These are phyloP conservation scores for Catenaria anguillulae DNA, from an alignment of 371 early-diverging fungal genomes.

Conservation along the genomic window DNA sequence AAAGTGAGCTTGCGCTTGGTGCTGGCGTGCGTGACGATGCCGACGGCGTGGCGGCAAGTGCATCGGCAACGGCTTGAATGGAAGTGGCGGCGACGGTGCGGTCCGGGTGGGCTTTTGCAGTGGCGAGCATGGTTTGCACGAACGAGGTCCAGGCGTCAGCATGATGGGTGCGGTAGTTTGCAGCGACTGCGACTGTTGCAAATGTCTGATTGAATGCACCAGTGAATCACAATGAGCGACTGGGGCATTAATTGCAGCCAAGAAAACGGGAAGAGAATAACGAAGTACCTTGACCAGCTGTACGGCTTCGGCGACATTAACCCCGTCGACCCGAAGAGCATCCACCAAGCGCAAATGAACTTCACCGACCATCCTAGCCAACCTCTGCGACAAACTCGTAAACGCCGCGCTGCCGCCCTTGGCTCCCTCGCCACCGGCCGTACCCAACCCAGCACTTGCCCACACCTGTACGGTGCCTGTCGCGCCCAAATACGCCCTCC, in stretches of 20 bases:
- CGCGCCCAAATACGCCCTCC: not conserved
- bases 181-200: not conserved
- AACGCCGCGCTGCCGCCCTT: not conserved
- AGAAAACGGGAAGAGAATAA: too few relatives aligned
- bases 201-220: not conserved
- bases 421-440: not conserved
- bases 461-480: not conserved
- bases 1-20: too few relatives aligned
- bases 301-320: not conserved
- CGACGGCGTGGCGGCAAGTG: too few relatives aligned
- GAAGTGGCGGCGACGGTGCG: not conserved
- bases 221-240: too few relatives aligned
- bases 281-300: not conserved
- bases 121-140: not conserved
- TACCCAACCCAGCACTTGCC: too few relatives aligned
- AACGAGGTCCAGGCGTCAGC: not conserved
- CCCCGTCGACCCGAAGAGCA: not conserved
- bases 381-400: not conserved
- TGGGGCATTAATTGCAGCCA: too few relatives aligned
- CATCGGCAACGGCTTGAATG: not conserved
- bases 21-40: too few relatives aligned
- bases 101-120: not conserved
- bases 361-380: not conserved
- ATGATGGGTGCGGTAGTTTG: not conserved
- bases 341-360: not conserved